Percentiles rank a stretch among this genome's conserved stretches.
These are phyloP conservation scores for Yamadazyma endophytica DNA, from an alignment of 805 yeast species.

Conservation along the genomic window DNA sequence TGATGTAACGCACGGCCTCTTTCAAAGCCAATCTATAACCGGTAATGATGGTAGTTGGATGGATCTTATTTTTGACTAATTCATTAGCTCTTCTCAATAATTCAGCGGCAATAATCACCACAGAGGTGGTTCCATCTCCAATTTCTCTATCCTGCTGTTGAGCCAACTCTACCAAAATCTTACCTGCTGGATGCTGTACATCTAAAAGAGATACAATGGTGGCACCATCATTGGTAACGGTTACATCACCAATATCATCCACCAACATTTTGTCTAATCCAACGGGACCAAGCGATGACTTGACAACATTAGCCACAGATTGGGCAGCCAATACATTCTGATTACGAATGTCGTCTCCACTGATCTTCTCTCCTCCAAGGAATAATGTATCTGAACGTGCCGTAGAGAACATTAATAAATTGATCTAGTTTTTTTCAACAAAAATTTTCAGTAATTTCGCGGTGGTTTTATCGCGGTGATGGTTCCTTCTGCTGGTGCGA, in stretches of 20 bases:
- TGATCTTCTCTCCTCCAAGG: conserved; percentile 91
- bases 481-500: too few relatives aligned
- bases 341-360: conserved; percentile 94
- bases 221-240: conserved; percentile 98
- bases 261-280: conserved; percentile 98
- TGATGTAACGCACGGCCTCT: conserved; percentile 84
- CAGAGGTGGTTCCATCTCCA: conserved; percentile 98
- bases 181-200: conserved; percentile 99
- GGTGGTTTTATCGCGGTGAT: too few relatives aligned
- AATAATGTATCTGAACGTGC: conserved; percentile 91
- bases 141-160: conserved; percentile 99
- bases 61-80: conserved; percentile 86
- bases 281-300: conserved; percentile 95
- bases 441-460: too few relatives aligned
- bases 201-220: conserved; percentile 86
- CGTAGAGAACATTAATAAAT: conserved; percentile 68
- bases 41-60: conserved; percentile 96
- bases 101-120: conserved; percentile 93
- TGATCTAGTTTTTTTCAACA: not conserved
- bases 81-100: conserved; percentile 89
- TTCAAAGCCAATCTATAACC: conserved; percentile 92
- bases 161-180: conserved; percentile 92
- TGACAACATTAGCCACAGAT: conserved; percentile 78
- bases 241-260: conserved; percentile 98
- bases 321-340: conserved; percentile 94